A percentile compares a stretch with the other conserved stretches of the same genome.
Evolutionary conservation across 257 asterid species (phyloP).

Genomic region (Marsdenia floribunda): DNA sequence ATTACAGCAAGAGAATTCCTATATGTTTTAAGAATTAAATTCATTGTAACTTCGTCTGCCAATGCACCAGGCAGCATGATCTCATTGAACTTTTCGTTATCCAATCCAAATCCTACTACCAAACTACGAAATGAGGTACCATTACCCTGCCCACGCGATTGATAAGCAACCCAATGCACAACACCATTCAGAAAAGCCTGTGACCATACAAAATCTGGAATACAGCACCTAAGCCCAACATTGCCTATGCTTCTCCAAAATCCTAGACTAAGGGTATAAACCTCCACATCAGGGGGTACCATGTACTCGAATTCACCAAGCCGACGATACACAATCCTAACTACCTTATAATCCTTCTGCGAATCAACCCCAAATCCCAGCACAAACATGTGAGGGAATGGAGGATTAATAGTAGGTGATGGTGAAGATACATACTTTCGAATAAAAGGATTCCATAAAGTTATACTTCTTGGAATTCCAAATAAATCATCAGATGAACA

Average conservation of each 20-base stretch:
- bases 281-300: slow-evolving; percentile 40
- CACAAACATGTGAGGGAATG: slow-evolving; percentile 22
- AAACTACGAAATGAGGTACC: slow-evolving; percentile 11
- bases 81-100: slow-evolving; percentile 39
- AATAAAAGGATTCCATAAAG: slow-evolving; percentile 54
- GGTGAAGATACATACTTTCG: slow-evolving; percentile 32
- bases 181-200: slow-evolving; percentile 34
- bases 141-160: neutral
- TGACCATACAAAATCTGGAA: slow-evolving; percentile 31
- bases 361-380: slow-evolving; percentile 47
- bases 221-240: slow-evolving; percentile 15
- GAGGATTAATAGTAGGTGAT: slow-evolving; percentile 23
- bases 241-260: slow-evolving; percentile 36
- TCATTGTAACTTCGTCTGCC: slow-evolving; percentile 13
- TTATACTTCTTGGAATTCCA: slow-evolving; percentile 11
- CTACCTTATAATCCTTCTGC: slow-evolving; percentile 40
- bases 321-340: slow-evolving; percentile 42
- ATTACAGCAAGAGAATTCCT: slow-evolving; percentile 37
- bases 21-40: slow-evolving; percentile 18
- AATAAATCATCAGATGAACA: slow-evolving; percentile 47
- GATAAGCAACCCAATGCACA: slow-evolving; percentile 49
- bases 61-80: slow-evolving; percentile 37
- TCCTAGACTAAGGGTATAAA: slow-evolving; percentile 31
- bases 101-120: slow-evolving; percentile 36
- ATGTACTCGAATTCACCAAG: slow-evolving; percentile 7